Evolutionary conservation across 768 basidiomycete species (phyloP), one percentile per base, ranked within the genome.

Genomic region (Russula abietina): DNA sequence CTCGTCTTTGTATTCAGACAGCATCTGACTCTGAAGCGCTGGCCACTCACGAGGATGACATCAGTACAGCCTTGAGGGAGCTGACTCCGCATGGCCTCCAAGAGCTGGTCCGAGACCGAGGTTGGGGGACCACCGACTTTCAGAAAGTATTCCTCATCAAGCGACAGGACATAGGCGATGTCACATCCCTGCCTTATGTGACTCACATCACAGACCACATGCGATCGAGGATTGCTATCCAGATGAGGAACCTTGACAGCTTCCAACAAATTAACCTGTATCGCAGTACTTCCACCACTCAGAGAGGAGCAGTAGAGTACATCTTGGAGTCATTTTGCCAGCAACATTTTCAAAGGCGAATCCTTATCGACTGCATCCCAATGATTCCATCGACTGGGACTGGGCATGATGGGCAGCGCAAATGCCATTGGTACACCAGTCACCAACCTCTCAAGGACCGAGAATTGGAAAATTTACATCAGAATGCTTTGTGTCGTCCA

Each of bases 161-260:
- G 8, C 43, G 43, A 1, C n/a, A 11, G n/a, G 8, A 3, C 9
- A 10, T 9, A 6, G 8, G 3, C n/a, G 8, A 45, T 22, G 10
- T 45, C 10, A 10, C 3, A 0, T 45, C 43, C n/a, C 0, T 1
- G 43, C 6, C 10, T 5, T 9, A 1, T n/a, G n/a, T 45, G 4
- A 22, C 10, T 1, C 4, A 19, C 10, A 45, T 45, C n/a, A 45
- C 43, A 4, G n/a, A 45, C 43, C 9, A 22, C n/a, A 45, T 45
- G 4, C 43, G 19, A 45, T 45, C 43, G 0, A 22, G 43, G 11
- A n/a, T 45, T 4, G n/a, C 43, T n/a, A 45, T 45, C 19, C 8
- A 0, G 2, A 45, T 45, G 43, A n/a, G 43, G 2, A 45, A 10
- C n/a, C 19, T n/a, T 9, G 4, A 4, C 12, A n/a, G 7, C n/a